Conservation (phyloP, 2,329 filamentous ascomycete species). For the Pseudogymnoascus sp. region DNA sequence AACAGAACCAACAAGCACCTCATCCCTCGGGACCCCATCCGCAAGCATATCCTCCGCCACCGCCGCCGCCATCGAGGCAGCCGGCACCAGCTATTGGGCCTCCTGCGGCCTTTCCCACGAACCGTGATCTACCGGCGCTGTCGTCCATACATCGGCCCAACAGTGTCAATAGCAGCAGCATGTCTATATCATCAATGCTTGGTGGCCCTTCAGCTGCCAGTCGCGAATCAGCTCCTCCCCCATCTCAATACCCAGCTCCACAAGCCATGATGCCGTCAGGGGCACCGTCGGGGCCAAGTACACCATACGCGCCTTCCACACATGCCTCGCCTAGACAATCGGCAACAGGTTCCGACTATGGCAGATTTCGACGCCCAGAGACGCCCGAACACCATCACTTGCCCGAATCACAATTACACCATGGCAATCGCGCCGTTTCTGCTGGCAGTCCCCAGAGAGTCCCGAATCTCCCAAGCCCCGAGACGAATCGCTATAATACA, state of each 20-base stretch:
- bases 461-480: conserved; percentile 43
- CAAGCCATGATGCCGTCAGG: conserved; percentile 27
- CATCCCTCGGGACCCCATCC: conserved; percentile 33
- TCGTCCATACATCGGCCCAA: conserved; percentile 42
- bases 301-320: conserved; percentile 34
- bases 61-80: conserved; percentile 29
- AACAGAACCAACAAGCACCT: conserved; percentile 32
- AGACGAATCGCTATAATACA: conserved; percentile 50
- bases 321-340: conserved; percentile 30
- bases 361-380: conserved; percentile 56
- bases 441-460: conserved; percentile 32
- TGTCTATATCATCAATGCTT: conserved; percentile 68
- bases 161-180: conserved; percentile 43
- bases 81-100: conserved; percentile 35
- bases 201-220: conserved; percentile 43
- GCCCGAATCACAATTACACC: conserved; percentile 37
- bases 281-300: conserved; percentile 19
- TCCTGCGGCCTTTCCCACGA: conserved; percentile 35
- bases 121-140: conserved; percentile 46
- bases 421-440: conserved; percentile 32
- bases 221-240: conserved; percentile 36
- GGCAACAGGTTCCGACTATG: conserved; percentile 48
- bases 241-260: conserved; percentile 40
- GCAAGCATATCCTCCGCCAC: conserved; percentile 26
- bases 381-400: conserved; percentile 60